A percentile compares a stretch with the other conserved stretches of the same genome.
These are phyloP conservation scores for Irpex lacteus DNA, from an alignment of 1,284 basidiomycete species.

Conservation along the genomic window DNA sequence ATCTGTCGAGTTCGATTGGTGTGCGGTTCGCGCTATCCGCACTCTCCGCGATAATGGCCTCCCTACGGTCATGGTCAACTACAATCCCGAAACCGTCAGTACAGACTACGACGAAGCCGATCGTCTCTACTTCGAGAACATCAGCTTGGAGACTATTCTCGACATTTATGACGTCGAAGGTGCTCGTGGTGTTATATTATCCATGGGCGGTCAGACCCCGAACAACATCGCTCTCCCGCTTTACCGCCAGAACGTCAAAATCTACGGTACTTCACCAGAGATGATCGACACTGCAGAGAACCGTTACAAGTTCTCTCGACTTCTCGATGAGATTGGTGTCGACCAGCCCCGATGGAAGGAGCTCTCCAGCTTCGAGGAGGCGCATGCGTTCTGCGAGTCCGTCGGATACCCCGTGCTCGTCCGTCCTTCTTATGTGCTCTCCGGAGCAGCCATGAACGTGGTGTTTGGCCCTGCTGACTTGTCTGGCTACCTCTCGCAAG, in stretches of 20 bases:
- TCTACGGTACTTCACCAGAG: slow-evolving; percentile 97
- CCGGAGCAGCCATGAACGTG: slow-evolving; percentile 99
- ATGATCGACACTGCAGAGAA: slow-evolving; percentile 99
- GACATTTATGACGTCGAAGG: slow-evolving; percentile 96
- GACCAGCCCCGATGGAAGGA: slow-evolving; percentile 99
- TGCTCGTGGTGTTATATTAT: slow-evolving; percentile 89
- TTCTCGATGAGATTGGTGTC: slow-evolving; percentile 96
- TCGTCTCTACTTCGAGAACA: slow-evolving; percentile 98
- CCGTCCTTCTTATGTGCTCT: slow-evolving; percentile 96
- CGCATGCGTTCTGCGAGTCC: slow-evolving; percentile 83
- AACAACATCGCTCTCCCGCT: slow-evolving; percentile 97
- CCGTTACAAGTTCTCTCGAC: slow-evolving; percentile 98
- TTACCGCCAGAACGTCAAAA: slow-evolving; percentile 95
- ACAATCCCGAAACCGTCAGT: slow-evolving; percentile 98
- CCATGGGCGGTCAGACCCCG: slow-evolving; percentile 98
- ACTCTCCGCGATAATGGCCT: slow-evolving; percentile 93
- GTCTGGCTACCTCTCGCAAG: slow-evolving; percentile 89
- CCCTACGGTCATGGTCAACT: slow-evolving; percentile 99
- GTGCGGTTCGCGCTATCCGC: slow-evolving; percentile 94
- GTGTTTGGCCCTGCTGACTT: slow-evolving; percentile 93
- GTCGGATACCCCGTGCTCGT: slow-evolving; percentile 97
- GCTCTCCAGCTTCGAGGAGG: slow-evolving; percentile 88
- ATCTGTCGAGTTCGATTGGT: slow-evolving; percentile 99
- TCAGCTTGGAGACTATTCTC: slow-evolving; percentile 93
- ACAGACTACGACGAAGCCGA: slow-evolving; percentile 99